Base-by-base conservation (phyloP, 495 filamentous ascomycete species). In the Penicillium cinerascens region DNA sequence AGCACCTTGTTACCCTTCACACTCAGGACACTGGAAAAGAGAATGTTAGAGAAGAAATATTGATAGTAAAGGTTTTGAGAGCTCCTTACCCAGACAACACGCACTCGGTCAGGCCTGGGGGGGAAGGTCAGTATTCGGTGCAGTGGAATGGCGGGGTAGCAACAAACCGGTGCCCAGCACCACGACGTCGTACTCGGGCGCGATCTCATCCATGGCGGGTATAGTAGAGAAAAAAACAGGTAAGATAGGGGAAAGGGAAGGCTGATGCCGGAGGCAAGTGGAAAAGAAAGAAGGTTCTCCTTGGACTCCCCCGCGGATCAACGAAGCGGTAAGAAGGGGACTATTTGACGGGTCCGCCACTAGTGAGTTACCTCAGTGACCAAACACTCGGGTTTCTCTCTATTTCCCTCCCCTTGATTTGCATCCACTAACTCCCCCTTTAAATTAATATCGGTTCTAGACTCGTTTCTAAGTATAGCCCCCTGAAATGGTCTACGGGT, bases 1-100 rank as follows among this genome's bases (percentile, higher is more conserved):
- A 98, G 81, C 51, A 98, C 95, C 77, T 97, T 97, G 80, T 95
- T 93, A 55, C 93, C 93, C 78, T 97, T 96, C 50, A 97, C 95
- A 74, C 92, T 96, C 69, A 98, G 80, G 54, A 98, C 93, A 69
- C 89, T 93, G 47, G 35, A 43, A 33, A 9, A 41, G 55, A 51
- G 41, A 27, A 46, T 40, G 44, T 40, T 5, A 35, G 37, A 11
- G 29, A 33, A 2, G 23, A 44, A 11, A 15, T 23, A 43, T 38
- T 17, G 13, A 20, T 18, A 16, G 21, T 38, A 33, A 13, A 15
- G 23, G 38, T 47, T 20, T 16, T 25, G 6, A 39, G 39, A 22
- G 29, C 27, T 48, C n/a, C 79, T 59, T 86, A 95, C 89, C 93
- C 93, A 59, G 92, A 96, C 56, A 98, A 85, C 60, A 98, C 92